Base-by-base conservation (phyloP, 768 basidiomycete genomes). In the Suillus weaverae region DNA sequence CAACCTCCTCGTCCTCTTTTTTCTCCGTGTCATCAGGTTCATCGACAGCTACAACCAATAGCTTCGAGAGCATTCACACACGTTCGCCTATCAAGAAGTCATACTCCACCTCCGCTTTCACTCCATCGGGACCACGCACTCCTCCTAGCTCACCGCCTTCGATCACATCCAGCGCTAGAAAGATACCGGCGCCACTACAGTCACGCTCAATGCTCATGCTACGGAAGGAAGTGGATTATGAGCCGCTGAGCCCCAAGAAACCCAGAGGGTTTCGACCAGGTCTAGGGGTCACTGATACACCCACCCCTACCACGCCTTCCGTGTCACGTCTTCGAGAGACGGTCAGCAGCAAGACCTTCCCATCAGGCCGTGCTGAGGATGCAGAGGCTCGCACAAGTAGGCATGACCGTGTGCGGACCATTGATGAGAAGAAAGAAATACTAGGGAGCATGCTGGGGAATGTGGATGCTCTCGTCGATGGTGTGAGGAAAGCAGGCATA, bases 391-490 rank as follows among this genome's bases (percentile, higher is more conserved):
- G 57, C 60, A 66, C 14, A 61, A 72, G 36, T 73, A 65, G 39
- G 33, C 57, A 70, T 4, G 60, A 65, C 56, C 62, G 66, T 39
- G 68, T 79, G 66, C 82, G 83, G 69, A 90, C 87, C 50, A 93
- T 87, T 50, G 89, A 92, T 64, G 91, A 95, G 78, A 95, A 95
- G 80, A 94, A 90, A 75, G 86, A 87, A 72, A 74, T 92, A 51
- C 71, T 97, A 64, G 90, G 90, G 0, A 88, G 85, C 53, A 89
- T 95, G 86, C 76, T 97, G 51, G 94, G 93, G 4, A 96, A 97
- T 73, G 95, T 97, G 3, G 95, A 96, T 73, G 90, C 91, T 36
- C 82, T 97, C 11, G 92, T 97, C 6, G 92, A 94, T 67, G 89
- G 94, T 0, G 91, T 97, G 39, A 82, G 89, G 66, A 91, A 88